Evolutionary conservation across 305 asterid genomes (phyloP).

Genomic region (Lippia alba): DNA sequence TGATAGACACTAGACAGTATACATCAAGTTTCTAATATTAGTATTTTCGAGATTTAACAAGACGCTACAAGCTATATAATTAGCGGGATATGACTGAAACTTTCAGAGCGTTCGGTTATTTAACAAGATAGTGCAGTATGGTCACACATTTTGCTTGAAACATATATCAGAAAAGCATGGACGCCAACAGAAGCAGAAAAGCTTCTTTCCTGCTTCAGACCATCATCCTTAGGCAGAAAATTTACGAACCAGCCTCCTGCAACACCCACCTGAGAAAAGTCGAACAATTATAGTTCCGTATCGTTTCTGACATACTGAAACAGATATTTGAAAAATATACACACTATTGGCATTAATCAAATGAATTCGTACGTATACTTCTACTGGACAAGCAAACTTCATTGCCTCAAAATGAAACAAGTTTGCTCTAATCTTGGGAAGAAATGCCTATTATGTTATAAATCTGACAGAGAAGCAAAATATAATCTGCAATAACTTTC

Average conservation of each 20-base stretch:
- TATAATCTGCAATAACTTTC: neutral
- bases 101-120: neutral
- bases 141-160: constrained; percentile 28
- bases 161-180: constrained; percentile 14
- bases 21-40: constrained; percentile 11
- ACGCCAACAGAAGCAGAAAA: constrained; percentile 24
- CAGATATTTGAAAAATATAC: constrained; percentile 1
- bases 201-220: constrained; percentile 29
- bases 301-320: neutral
- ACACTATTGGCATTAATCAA: constrained; percentile 4
- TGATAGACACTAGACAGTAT: neutral
- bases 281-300: constrained; percentile 22
- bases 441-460: neutral
- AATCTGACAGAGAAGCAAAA: constrained; percentile 2
- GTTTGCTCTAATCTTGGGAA: neutral
- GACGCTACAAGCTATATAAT: constrained; percentile 15
- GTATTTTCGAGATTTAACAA: constrained; percentile 3
- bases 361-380: neutral
- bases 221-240: constrained; percentile 35
- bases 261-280: constrained; percentile 44
- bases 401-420: constrained; percentile 7
- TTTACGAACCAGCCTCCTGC: constrained; percentile 16
- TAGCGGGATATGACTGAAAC: neutral
- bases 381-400: neutral
- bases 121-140: constrained; percentile 7